Percentiles rank a stretch among this genome's conserved stretches.
These are phyloP conservation scores for Drechslerella dactyloides DNA, from an alignment of 2,329 filamentous ascomycete genomes.

Conservation along the genomic window DNA sequence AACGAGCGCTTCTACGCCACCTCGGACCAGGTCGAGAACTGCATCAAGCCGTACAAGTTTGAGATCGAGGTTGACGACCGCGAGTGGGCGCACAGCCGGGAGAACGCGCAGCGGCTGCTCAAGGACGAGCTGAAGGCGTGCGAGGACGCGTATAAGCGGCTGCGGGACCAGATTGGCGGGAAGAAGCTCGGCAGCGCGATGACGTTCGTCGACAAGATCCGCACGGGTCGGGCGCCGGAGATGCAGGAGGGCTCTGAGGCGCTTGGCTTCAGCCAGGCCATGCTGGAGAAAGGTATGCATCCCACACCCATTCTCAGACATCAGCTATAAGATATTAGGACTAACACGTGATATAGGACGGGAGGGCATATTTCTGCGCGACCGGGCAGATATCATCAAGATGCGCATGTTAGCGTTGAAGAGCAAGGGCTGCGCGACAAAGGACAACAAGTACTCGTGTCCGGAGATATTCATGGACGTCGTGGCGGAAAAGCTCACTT, in stretches of 20 bases:
- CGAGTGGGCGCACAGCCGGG: slow-evolving; percentile 85
- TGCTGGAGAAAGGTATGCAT: slow-evolving; percentile 78
- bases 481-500: slow-evolving; percentile 90
- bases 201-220: slow-evolving; percentile 84
- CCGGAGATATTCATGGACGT: slow-evolving; percentile 98
- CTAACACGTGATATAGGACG: slow-evolving; percentile 67
- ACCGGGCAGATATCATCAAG: slow-evolving; percentile 86
- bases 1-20: slow-evolving; percentile 97
- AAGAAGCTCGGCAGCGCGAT: slow-evolving; percentile 89
- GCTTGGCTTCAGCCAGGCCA: slow-evolving; percentile 80
- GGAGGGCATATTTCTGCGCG: slow-evolving; percentile 91
- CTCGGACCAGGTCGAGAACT: slow-evolving; percentile 96
- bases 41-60: slow-evolving; percentile 98
- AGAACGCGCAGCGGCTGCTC: slow-evolving; percentile 79
- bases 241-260: slow-evolving; percentile 81
- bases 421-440: slow-evolving; percentile 82
- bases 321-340: no score
- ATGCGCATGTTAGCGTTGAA: slow-evolving; percentile 88
- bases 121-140: slow-evolving; percentile 86
- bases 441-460: slow-evolving; percentile 93
- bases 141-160: slow-evolving; percentile 74
- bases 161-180: slow-evolving; percentile 80
- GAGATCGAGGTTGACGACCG: slow-evolving; percentile 91
- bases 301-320: slow-evolving; percentile 3
- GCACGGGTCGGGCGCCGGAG: slow-evolving; percentile 76